Evolutionary conservation across 495 filamentous ascomycete species (phyloP).

Genomic region (Aspergillus nanangensis): DNA sequence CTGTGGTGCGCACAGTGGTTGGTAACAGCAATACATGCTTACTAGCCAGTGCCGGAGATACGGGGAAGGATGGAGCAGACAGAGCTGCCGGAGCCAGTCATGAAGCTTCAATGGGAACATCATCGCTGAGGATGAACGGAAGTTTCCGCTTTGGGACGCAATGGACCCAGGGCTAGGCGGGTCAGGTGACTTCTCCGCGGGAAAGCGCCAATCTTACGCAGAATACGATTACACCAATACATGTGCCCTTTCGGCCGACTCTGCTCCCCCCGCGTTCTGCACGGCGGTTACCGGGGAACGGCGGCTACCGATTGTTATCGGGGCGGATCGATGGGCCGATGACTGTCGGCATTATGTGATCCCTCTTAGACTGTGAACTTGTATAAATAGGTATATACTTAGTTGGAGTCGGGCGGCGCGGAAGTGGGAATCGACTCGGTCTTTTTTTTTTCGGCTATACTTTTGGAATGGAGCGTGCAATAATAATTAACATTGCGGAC

Average conservation of each 20-base stretch:
- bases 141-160: conserved; percentile 4
- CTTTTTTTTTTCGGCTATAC: too few species aligned
- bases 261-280: conserved; percentile 8
- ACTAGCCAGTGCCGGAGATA: neutral
- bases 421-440: too few species aligned
- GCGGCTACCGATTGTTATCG: conserved; percentile 7
- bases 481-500: too few species aligned
- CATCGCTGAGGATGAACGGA: conserved; percentile 12
- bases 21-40: neutral
- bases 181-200: conserved; percentile 29
- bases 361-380: neutral
- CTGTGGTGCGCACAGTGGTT: too few species aligned
- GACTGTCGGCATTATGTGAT: neutral
- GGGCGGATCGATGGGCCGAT: conserved; percentile 24
- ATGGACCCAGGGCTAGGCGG: neutral
- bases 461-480: too few species aligned
- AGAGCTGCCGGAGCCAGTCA: conserved; percentile 1
- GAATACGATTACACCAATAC: neutral
- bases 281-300: neutral
- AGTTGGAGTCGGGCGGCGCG: too few species aligned
- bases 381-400: neutral
- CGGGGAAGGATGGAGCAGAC: neutral
- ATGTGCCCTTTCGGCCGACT: conserved; percentile 32
- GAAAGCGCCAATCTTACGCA: conserved; percentile 10
- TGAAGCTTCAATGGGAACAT: neutral